A percentile compares a stretch with the other conserved stretches of the same genome.
Evolutionary conservation across 2,329 filamentous ascomycete genomes (phyloP).

Genomic region (Zymoseptoria pseudotritici): DNA sequence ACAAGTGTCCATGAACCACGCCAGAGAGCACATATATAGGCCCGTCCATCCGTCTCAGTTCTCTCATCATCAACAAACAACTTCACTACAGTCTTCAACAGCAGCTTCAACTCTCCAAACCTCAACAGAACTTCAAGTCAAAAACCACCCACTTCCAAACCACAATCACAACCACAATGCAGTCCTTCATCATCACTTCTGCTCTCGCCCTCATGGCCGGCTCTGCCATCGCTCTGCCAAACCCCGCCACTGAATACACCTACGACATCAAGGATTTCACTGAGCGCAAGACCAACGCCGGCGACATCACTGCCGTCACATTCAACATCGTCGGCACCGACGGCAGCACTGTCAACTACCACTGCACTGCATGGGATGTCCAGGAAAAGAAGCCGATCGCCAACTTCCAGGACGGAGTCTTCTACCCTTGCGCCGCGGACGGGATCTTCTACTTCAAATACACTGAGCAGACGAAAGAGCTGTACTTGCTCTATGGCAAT

Average conservation of each 20-base stretch:
- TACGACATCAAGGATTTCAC: conserved; percentile 12
- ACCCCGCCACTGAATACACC: neutral
- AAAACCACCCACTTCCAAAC: neutral
- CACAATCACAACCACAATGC: conserved; percentile 7
- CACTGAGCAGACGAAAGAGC: conserved; percentile 1
- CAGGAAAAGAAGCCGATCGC: neutral
- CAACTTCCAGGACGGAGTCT: conserved; percentile 1
- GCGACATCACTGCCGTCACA: conserved; percentile 5
- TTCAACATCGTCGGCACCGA: conserved; percentile 12
- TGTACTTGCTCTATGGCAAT: conserved; percentile 7
- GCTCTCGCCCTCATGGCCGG: conserved; percentile 5
- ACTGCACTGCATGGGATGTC: conserved; percentile 6
- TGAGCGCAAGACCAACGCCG: conserved; percentile 6
- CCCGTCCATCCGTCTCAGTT: too few species aligned
- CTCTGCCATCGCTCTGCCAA: conserved; percentile 5
- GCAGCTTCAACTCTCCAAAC: too few species aligned
- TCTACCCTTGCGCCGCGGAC: conserved; percentile 10
- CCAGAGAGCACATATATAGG: too few species aligned
- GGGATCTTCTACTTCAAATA: conserved; percentile 6
- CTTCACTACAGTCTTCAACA: too few species aligned
- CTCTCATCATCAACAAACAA: too few species aligned
- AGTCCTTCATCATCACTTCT: conserved; percentile 10
- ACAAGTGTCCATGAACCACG: too few species aligned
- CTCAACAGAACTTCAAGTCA: too few species aligned
- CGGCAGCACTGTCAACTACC: conserved; percentile 5